Percentiles rank a stretch among this genome's conserved stretches.
Conservation (phyloP, 2,329 filamentous ascomycete genomes). For the Cryphonectria japonica region DNA sequence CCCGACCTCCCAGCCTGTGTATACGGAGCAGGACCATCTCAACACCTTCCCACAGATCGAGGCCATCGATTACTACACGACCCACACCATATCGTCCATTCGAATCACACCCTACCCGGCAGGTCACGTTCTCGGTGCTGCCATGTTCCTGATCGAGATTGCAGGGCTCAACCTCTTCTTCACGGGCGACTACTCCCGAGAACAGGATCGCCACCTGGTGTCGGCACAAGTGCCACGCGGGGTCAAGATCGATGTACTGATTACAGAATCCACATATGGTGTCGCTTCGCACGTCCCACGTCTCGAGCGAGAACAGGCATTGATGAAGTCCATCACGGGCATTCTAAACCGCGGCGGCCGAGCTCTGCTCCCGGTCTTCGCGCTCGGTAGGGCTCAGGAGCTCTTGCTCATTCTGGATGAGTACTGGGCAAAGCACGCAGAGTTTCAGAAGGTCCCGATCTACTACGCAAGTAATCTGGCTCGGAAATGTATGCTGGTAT, state of each 20-base stretch:
- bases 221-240: conserved; percentile 88
- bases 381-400: conserved; percentile 91
- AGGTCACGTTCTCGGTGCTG: conserved; percentile 95
- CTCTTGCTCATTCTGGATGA: conserved; percentile 93
- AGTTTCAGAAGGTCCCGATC: conserved; percentile 89
- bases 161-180: conserved; percentile 96
- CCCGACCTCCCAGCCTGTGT: conserved; percentile 73
- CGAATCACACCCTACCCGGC: conserved; percentile 96
- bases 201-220: conserved; percentile 93
- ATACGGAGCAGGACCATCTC: conserved; percentile 93
- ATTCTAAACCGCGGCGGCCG: conserved; percentile 91
- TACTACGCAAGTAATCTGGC: conserved; percentile 97
- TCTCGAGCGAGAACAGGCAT: conserved; percentile 84
- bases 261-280: conserved; percentile 96
- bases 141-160: conserved; percentile 98
- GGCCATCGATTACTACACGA: conserved; percentile 97
- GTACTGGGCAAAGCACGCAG: conserved; percentile 89
- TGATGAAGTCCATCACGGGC: conserved; percentile 94
- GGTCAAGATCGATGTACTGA: conserved; percentile 92
- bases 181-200: conserved; percentile 95
- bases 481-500: conserved; percentile 96
- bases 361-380: conserved; percentile 93
- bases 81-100: conserved; percentile 94
- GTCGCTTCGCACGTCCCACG: conserved; percentile 93
- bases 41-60: conserved; percentile 94